Evolutionary conservation across 805 yeast species (phyloP), one percentile per base, ranked within the genome.

Genomic region (Huiozyma sinensis): DNA sequence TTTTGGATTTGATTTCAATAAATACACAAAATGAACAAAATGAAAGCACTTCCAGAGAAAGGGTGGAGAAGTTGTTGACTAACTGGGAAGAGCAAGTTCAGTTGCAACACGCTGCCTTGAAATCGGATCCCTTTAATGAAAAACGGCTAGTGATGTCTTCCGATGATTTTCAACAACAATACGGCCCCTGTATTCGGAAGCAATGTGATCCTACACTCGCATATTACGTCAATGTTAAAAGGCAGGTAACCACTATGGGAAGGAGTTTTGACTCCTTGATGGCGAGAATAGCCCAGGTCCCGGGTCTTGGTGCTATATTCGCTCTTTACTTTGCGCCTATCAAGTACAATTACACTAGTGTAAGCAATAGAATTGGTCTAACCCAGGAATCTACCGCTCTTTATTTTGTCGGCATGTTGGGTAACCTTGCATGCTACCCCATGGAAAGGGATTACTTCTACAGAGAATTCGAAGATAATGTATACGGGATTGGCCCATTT

Each of bases 361-460:
- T 84, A 31, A 70, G 70, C 45, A 76, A 85, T 59, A 66, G 94
- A 50, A 61, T 87, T 12, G 95, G 95, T 3, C 64, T 86, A 40
- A 71, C 82, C 3, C 95, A 87, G 59, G 84, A 83, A 55, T 72
- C 81, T 3, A 66, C 81, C 24, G 78, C 86, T 30, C 58, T 86
- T 42, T 86, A 82, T 56, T 87, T 79, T 58, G 78, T 79, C 40
- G 95, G 95, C 0, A 75, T 86, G 72, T 70, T 87, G 44, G 83
- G 81, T 53, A 86, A 85, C 59, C 68, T 86, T 56, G 75, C 89
- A 1, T 70, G 83, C 11, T 87, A 81, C 56, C 94, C 95, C 2
- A 60, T 65, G 10, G 92, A 85, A 53, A 67, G 89, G 48, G 73
- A 80, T 51, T 74, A 80, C 38, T 87, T 87, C 56, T 85, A 83